These are phyloP conservation scores for Pestalotiopsis sp. DNA, from an alignment of 2,329 filamentous ascomycete genomes.

Conservation along the genomic window DNA sequence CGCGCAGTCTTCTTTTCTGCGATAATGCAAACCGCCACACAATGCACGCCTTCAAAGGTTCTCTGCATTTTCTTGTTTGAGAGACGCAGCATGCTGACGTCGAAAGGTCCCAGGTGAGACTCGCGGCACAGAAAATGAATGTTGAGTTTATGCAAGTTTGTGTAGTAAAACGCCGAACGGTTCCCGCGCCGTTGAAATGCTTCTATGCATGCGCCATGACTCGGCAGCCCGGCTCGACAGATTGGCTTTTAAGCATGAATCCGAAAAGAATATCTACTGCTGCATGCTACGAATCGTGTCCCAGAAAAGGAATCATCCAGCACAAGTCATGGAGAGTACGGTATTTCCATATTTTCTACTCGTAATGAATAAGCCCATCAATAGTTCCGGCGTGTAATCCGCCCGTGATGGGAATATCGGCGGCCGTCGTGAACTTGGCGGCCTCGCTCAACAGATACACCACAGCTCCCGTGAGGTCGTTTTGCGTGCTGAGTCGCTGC, in stretches of 20 bases:
- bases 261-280: background rate
- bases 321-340: background rate
- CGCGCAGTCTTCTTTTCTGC: background rate
- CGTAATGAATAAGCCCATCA: constrained; percentile 36
- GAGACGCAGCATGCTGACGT: background rate
- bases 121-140: background rate
- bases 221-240: background rate
- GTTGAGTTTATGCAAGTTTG: background rate
- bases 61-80: background rate
- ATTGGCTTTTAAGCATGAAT: background rate
- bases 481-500: constrained; percentile 38
- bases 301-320: no score
- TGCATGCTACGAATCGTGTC: background rate
- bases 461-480: constrained; percentile 42
- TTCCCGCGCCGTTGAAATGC: background rate
- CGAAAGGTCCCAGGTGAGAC: background rate
- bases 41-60: background rate
- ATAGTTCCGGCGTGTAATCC: constrained; percentile 40
- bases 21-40: background rate
- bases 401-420: constrained; percentile 45
- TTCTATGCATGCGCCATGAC: background rate
- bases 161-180: background rate
- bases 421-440: constrained; percentile 40
- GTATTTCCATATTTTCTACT: background rate
- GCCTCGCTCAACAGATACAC: constrained; percentile 45